Evolutionary conservation across 768 basidiomycete species (phyloP), one percentile per base, ranked within the genome.

Genomic region (Gyrodon lividus): DNA sequence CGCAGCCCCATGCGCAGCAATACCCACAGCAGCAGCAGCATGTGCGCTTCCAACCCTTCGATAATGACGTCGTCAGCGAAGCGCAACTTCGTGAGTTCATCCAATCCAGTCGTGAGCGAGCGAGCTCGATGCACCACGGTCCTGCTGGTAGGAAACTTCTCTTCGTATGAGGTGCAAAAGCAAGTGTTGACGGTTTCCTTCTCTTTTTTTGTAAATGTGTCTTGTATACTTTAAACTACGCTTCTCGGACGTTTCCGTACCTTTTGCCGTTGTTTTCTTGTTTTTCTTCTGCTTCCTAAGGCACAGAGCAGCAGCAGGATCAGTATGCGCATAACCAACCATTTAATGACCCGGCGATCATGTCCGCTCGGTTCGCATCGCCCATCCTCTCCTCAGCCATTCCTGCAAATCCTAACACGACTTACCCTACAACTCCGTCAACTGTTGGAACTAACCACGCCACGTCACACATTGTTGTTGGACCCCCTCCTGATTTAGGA

Each of bases 51-150:
- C 82, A 85, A 51, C 77, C 80, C 5, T 82, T 83, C 56, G 78
- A 79, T 54, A 76, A 75, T 24, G 68, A 64, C 14, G 47, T 68
- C 37, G 70, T 89, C 46, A 88, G 86, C 59, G 89, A 91, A 67
- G 84, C 85, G 13, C 84, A 89, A 63, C 75, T 91, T 55, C 78
- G 88, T 52, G 86, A 88, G 56, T 80, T 91, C 50, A 87, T 90
- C 48, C 82, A 82, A 62, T 78, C 79, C 22, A 89, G 84, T 63
- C 80, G 83, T 47, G 83, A 85, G 42, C 79, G 80, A 45, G 77
- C 75, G 19, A 69, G 59, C 42, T 55, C 62, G 43, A 66, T 67
- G 49, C 67, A 64, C 48, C 68, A 60, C 46, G 61, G 55, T 45
- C 57, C 73, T 55, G 63, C 73, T 72, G 80, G 80, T 81, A 79